phyloP scores from a whole-genome alignment of 441 rosid species.

The Erysimum pusillum region DNA sequence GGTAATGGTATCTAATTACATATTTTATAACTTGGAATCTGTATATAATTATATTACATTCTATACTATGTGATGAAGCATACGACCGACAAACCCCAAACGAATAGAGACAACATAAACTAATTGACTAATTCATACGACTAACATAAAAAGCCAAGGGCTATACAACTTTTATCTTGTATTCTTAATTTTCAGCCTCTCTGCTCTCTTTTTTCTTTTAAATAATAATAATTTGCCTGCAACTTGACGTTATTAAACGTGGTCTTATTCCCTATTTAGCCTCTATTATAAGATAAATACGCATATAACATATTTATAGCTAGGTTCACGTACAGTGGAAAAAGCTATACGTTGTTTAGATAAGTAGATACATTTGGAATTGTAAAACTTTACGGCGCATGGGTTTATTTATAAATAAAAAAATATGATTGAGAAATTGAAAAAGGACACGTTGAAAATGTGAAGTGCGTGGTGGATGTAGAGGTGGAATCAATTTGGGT shows the following conservation, averaged over 20 bases:
- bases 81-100: conserved; percentile 5
- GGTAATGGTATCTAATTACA: conserved; percentile 18
- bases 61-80: background rate
- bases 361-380: background rate
- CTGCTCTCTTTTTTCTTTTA: too few relatives aligned
- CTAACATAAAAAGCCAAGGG: background rate
- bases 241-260: background rate
- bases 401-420: conserved; percentile 16
- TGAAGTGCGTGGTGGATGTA: conserved; percentile 39
- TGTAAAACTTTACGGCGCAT: conserved; percentile 27
- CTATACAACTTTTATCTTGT: too few relatives aligned
- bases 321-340: background rate
- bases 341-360: background rate
- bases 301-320: background rate
- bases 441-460: conserved; percentile 41
- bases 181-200: too few relatives aligned
- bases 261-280: background rate
- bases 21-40: conserved; percentile 3
- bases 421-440: background rate
- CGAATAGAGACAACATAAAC: conserved; percentile 6
- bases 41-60: background rate
- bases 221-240: too few relatives aligned
- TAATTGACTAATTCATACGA: background rate
- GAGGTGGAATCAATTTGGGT: conserved; percentile 36
- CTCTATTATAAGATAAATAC: background rate